A percentile compares a stretch with the other conserved stretches of the same genome.
Evolutionary conservation across 441 rosid species (phyloP).

Genomic region (Croton laevigatus): DNA sequence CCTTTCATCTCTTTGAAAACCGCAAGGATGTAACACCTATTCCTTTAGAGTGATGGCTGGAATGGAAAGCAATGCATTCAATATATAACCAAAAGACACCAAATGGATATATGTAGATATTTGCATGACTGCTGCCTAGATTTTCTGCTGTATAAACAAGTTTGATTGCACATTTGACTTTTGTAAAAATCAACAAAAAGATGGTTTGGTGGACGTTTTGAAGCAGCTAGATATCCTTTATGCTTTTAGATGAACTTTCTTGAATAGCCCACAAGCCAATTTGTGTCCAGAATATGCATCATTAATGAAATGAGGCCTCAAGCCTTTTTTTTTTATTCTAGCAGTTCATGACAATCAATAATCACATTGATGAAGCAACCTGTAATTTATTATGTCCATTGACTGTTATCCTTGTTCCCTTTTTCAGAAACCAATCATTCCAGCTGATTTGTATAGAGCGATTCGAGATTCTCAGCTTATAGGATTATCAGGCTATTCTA

Average conservation of each 20-base stretch:
- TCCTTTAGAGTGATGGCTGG: not conserved
- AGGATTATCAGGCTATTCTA: slow-evolving; percentile 88
- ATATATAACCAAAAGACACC: not conserved
- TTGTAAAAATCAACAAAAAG: not conserved
- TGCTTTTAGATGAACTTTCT: not conserved
- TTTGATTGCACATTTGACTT: not conserved
- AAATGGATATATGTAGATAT: not conserved
- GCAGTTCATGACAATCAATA: not conserved
- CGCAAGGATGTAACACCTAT: not conserved
- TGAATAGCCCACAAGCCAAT: not conserved
- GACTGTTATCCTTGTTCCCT: not conserved
- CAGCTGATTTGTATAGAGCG: slow-evolving; percentile 57
- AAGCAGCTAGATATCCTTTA: not conserved
- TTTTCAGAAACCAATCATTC: slow-evolving; percentile 82
- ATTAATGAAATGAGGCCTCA: not conserved
- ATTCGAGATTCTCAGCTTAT: slow-evolving; percentile 83
- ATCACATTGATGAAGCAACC: not conserved
- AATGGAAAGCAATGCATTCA: not conserved
- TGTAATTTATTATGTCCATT: not conserved
- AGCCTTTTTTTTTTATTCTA: not conserved
- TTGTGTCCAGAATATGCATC: slow-evolving; percentile 6
- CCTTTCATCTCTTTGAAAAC: not conserved
- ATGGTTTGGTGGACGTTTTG: not conserved
- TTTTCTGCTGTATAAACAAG: not conserved
- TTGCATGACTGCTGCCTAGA: not conserved